Percentiles rank a stretch among this genome's conserved stretches.
Evolutionary conservation across 805 yeast species (phyloP).

Genomic region (Saccharomycopsis sp.): DNA sequence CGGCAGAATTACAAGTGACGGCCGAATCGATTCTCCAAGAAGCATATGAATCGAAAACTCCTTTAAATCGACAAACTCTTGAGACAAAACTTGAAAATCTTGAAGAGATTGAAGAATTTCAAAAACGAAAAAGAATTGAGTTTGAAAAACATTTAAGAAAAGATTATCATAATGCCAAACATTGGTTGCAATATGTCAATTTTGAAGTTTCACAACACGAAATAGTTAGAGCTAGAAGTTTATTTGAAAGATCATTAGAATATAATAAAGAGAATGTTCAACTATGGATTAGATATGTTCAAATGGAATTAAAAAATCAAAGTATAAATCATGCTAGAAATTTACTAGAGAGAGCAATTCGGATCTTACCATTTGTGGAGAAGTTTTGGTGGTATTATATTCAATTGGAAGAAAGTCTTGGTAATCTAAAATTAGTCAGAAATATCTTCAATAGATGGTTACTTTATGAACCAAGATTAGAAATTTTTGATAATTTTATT

Average conservation of each 20-base stretch:
- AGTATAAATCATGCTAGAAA: constrained; percentile 86
- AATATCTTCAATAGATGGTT: constrained; percentile 72
- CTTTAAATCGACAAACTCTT: constrained; percentile 23
- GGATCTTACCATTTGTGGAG: constrained; percentile 64
- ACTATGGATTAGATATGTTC: constrained; percentile 77
- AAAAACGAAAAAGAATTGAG: constrained; percentile 66
- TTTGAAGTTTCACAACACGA: constrained; percentile 82
- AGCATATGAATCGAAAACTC: constrained; percentile 42
- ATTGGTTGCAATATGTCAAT: constrained; percentile 87
- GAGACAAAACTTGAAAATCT: constrained; percentile 52
- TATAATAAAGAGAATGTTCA: constrained; percentile 70
- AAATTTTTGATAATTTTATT: constrained; percentile 69
- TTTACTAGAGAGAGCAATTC: constrained; percentile 66
- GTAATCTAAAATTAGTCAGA: constrained; percentile 51
- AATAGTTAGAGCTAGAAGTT: constrained; percentile 66
- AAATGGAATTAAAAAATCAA: constrained; percentile 58
- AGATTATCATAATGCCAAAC: constrained; percentile 70
- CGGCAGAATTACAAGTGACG: constrained; percentile 37
- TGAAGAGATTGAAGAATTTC: constrained; percentile 71
- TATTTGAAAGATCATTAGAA: constrained; percentile 78
- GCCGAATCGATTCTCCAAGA: constrained; percentile 56
- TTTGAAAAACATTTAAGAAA: constrained; percentile 82
- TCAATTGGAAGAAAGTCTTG: constrained; percentile 70
- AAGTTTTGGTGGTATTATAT: constrained; percentile 83
- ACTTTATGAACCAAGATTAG: constrained; percentile 54